Percentiles rank a stretch among this genome's conserved stretches.
Evolutionary conservation across 2,329 filamentous ascomycete species (phyloP).

Genomic region (Colletotrichum plurivorum): DNA sequence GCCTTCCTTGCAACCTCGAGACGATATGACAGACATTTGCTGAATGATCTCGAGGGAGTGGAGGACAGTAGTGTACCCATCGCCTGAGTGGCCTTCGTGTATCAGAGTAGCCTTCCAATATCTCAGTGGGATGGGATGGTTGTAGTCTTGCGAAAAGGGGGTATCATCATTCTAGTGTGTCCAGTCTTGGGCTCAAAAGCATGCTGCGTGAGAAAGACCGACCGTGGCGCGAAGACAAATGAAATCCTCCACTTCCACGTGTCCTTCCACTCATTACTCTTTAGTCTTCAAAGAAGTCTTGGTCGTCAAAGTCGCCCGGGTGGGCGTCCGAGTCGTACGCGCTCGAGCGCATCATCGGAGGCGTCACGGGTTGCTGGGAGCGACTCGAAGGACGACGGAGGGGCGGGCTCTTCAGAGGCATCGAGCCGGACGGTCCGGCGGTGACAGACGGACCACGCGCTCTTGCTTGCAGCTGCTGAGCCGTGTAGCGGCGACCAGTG

Average conservation of each 20-base stretch:
- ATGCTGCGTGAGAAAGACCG: constrained; percentile 35
- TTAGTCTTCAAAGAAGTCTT: constrained; percentile 70
- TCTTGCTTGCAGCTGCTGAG: constrained; percentile 62
- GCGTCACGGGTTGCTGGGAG: constrained; percentile 66
- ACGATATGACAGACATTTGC: not conserved
- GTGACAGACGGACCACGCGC: constrained; percentile 50
- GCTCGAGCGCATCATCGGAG: constrained; percentile 72
- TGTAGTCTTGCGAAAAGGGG: constrained; percentile 46
- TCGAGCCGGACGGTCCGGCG: constrained; percentile 56
- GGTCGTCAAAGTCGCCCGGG: constrained; percentile 71
- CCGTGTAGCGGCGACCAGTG: constrained; percentile 71
- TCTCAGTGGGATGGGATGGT: constrained; percentile 13
- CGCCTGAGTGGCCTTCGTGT: constrained; percentile 21
- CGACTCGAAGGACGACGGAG: constrained; percentile 55
- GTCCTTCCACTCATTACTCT: constrained; percentile 40
- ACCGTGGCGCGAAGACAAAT: constrained; percentile 37
- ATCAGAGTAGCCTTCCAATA: constrained; percentile 15
- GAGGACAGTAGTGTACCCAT: constrained; percentile 2
- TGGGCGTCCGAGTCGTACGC: constrained; percentile 75
- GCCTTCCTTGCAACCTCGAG: constrained; percentile 3
- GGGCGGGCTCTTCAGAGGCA: constrained; percentile 58
- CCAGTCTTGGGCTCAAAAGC: constrained; percentile 37
- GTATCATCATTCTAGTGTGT: constrained; percentile 54
- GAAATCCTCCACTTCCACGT: constrained; percentile 27
- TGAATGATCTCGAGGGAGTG: not conserved